These are phyloP conservation scores for Trametes versicolor DNA, from an alignment of 1,284 basidiomycete genomes.

Conservation along the genomic window DNA sequence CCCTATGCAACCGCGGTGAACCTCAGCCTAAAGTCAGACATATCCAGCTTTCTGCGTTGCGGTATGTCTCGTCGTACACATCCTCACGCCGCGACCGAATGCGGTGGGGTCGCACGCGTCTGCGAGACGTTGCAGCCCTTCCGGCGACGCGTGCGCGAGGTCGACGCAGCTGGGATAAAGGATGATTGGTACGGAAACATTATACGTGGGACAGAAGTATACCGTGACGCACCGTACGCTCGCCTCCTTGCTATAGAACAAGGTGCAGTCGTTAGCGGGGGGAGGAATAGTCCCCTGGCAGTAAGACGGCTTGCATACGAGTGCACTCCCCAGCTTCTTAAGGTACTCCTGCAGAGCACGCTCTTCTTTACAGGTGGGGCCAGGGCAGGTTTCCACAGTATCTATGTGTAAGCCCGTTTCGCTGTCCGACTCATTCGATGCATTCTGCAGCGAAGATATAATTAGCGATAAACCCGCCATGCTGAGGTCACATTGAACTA, in stretches of 20 bases:
- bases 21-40: conserved; percentile 36
- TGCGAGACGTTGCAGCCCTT: conserved; percentile 30
- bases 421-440: no score
- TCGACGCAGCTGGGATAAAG: conserved; percentile 14
- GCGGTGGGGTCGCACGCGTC: conserved; percentile 36
- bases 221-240: conserved; percentile 14
- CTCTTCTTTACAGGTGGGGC: no score
- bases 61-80: conserved; percentile 39
- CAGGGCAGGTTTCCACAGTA: no score
- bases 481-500: no score
- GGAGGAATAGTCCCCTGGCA: conserved; percentile 28
- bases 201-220: no score
- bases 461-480: no score
- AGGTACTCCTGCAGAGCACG: conserved; percentile 8
- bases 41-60: conserved; percentile 41
- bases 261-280: conserved; percentile 12
- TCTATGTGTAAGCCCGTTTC: no score
- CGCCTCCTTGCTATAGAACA: conserved; percentile 31
- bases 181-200: no score
- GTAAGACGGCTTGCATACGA: conserved; percentile 22
- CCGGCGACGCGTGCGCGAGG: conserved; percentile 16
- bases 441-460: no score
- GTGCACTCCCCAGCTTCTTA: conserved; percentile 5
- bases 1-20: conserved; percentile 40
- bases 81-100: conserved; percentile 35